Evolutionary conservation across 768 basidiomycete genomes (phyloP), one percentile per base, ranked within the genome.

Genomic region (Strobilomyces confusus): DNA sequence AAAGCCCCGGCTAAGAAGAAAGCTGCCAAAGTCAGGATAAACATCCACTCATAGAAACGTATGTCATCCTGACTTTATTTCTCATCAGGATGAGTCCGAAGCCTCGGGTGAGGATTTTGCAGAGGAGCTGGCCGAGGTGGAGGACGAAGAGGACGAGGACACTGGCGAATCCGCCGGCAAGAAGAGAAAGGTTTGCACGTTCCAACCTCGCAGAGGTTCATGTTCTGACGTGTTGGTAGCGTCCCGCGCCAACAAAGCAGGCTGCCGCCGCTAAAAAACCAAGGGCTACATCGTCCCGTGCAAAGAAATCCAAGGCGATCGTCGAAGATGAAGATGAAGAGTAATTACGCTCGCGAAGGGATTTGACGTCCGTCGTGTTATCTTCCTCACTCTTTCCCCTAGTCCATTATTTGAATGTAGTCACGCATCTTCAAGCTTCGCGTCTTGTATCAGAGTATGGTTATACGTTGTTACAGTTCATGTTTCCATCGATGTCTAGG

Each of bases 171-270:
- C 66, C 19, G 51, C 52, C 11, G 65, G 64, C 62, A 87, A 83
- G 75, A 91, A 90, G 72, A 83, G 86, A 72, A 87, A 89, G 82
- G 87, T 83, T 60, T 20, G 72, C 20, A 17, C 9, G 1, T 13
- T 41, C 4, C 13, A 9, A 20, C 44, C 36, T 41, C 19, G 25
- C 29, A 29, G 29, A 3, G 29, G 26, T 44, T 34, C 34, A 4
- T 41, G 30, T 11, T 51, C 53, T 51, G 52, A 64, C 30, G 40
- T 19, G 45, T 42, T 26, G n/a, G 22, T 55, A 80, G 78, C 75
- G 74, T 51, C 71, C 77, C 5, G 67, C 68, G 12, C 58, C 74
- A 32, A 63, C 74, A 11, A 82, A 81, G 55, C 77, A 79, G 23
- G 60, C 77, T 22, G 70, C 78, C 3, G 58, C 69, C 17, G 69